Evolutionary conservation across 495 filamentous ascomycete genomes (phyloP).

Genomic region (Penicillium antarcticum): DNA sequence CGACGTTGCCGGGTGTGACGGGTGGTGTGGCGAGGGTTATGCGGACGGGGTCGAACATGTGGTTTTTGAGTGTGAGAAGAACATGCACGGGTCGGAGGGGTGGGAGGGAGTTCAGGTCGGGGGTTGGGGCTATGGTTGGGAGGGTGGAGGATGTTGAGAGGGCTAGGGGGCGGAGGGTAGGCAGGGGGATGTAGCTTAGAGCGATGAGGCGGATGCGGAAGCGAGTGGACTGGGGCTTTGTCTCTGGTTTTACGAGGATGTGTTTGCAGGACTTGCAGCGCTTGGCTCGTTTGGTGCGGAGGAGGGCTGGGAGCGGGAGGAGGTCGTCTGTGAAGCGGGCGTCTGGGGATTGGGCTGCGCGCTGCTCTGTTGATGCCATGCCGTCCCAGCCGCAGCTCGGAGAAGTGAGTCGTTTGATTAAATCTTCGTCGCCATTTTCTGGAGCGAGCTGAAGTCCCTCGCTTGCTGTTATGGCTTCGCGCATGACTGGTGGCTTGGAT

Average conservation of each 20-base stretch:
- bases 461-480: constrained; percentile 64
- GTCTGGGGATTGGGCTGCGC: constrained; percentile 44
- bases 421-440: constrained; percentile 45
- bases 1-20: constrained; percentile 72
- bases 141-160: constrained; percentile 28
- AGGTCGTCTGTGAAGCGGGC: constrained; percentile 62
- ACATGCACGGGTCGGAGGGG: constrained; percentile 74
- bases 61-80: constrained; percentile 86
- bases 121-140: constrained; percentile 20
- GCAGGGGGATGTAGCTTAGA: constrained; percentile 79
- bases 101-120: constrained; percentile 49
- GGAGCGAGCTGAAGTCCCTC: constrained; percentile 64
- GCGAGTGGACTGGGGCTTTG: constrained; percentile 77
- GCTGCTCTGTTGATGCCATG: constrained; percentile 52
- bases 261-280: constrained; percentile 90
- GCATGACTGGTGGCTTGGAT: constrained; percentile 64
- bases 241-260: constrained; percentile 93
- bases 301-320: constrained; percentile 72
- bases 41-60: constrained; percentile 84
- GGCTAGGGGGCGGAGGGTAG: constrained; percentile 64
- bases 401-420: constrained; percentile 43
- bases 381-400: constrained; percentile 50
- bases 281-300: constrained; percentile 89
- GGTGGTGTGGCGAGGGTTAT: constrained; percentile 85
- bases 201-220: constrained; percentile 90